Evolutionary conservation across 2,329 filamentous ascomycete species (phyloP).

Genomic region (Stagonosporopsis vannaccii): DNA sequence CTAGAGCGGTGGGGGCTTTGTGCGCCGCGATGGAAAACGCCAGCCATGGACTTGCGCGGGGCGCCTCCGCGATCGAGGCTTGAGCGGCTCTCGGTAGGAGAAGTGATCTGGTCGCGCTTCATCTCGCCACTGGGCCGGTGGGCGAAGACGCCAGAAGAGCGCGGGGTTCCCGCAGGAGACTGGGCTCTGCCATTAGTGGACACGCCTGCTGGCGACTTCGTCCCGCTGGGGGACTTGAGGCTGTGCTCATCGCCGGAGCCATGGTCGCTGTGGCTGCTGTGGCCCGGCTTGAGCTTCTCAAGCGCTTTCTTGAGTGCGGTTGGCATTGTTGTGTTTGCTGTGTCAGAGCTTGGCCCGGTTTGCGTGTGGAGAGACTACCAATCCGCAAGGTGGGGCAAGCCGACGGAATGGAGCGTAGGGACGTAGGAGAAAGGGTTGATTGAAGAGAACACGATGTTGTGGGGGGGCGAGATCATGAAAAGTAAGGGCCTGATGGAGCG

Average conservation of each 20-base stretch:
- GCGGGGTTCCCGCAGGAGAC: constrained; percentile 37
- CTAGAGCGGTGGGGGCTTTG: constrained; percentile 44
- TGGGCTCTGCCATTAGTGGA: constrained; percentile 35
- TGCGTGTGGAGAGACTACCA: constrained; percentile 40
- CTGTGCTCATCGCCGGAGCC: constrained; percentile 46
- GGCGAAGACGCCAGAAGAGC: constrained; percentile 37
- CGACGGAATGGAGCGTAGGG: constrained; percentile 21
- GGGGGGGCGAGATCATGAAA: constrained; percentile 1
- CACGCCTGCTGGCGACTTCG: constrained; percentile 31
- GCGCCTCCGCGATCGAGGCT: constrained; percentile 37
- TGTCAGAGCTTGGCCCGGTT: constrained; percentile 32
- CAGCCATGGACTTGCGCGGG: constrained; percentile 37
- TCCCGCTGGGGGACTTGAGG: constrained; percentile 34
- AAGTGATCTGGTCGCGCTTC: constrained; percentile 39
- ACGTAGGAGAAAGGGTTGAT: constrained; percentile 1
- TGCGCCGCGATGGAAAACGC: constrained; percentile 47
- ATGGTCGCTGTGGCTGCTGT: constrained; percentile 33
- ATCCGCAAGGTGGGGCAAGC: constrained; percentile 38
- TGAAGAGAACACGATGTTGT: constrained; percentile 4
- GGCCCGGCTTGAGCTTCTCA: constrained; percentile 52
- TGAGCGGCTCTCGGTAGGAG: constrained; percentile 40
- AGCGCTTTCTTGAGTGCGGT: constrained; percentile 57
- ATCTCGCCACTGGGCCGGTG: constrained; percentile 44
- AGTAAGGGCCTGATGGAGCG: constrained; percentile 11
- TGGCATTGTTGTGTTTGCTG: constrained; percentile 25